Conservation (phyloP, 306 rosid species). For the Ziziphus jujuba region DNA sequence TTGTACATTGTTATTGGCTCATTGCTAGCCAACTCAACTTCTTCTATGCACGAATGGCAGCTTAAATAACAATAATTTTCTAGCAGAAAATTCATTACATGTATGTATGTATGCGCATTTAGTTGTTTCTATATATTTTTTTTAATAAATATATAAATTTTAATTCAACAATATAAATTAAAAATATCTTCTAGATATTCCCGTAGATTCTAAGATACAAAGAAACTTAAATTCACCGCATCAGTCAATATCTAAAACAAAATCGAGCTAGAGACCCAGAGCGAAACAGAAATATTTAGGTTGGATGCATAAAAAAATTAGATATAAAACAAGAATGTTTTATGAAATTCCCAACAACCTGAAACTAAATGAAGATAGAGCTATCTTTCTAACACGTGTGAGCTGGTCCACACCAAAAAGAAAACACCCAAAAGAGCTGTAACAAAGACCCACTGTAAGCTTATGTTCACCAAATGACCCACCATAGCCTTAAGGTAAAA, state of each 20-base stretch:
- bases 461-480: too few species aligned
- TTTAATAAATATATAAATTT: too few species aligned
- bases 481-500: too few species aligned
- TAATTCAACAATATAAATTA: slow-evolving; percentile 12
- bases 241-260: background rate
- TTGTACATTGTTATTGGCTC: too few species aligned
- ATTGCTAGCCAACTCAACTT: too few species aligned
- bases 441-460: background rate
- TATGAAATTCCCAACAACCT: slow-evolving; percentile 7
- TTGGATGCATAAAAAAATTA: background rate
- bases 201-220: too few species aligned
- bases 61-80: too few species aligned
- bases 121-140: too few species aligned
- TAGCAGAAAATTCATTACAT: too few species aligned
- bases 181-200: background rate
- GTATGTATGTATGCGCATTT: too few species aligned
- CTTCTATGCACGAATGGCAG: too few species aligned
- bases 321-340: background rate
- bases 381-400: slow-evolving; percentile 7
- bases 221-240: slow-evolving; percentile 1
- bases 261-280: background rate
- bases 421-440: background rate
- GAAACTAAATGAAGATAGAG: background rate
- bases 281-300: background rate
- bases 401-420: slow-evolving; percentile 23